Evolutionary conservation across 1,139 yeast genomes (phyloP), one percentile per base, ranked within the genome.

Genomic region (Geotrichum reessii): DNA sequence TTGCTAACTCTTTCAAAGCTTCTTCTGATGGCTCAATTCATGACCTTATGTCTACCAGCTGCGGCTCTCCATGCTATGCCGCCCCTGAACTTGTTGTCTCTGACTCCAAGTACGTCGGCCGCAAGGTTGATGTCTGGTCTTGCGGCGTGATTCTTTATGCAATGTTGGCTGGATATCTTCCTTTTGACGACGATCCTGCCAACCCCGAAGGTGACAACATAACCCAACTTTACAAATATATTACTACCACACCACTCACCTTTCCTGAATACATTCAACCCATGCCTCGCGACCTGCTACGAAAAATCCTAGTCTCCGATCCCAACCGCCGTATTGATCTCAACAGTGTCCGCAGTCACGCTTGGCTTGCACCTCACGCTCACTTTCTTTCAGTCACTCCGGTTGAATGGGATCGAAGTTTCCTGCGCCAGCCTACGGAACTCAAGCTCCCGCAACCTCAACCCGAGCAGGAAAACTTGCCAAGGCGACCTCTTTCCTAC

Each of bases 31-130:
- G 67, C 22, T 56, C 65, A 12, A 63, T 64, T 27, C 63, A 61
- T 19, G 97, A 90, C 70, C 76, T 90, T 58, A 93, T 93, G 99
- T 86, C 86, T 71, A 93, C 99, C 0, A 85, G 93, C 53, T 93
- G 99, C 74, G 99, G 99, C 1, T 89, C 97, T 6, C 99, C 99
- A 0, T 92, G 99, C 73, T 93, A 93, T 73, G 98, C 98, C 0
- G 99, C 99, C 2, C 99, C 99, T 0, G 99, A 93, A 72, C 77
- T 93, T 62, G 99, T 93, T 3, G 86, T 92, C 48, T 86, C 95
- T 14, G 92, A 86, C 66, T 80, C 84, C 58, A 93, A 95, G 22
- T 93, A 93, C 71, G 91, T 87, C 66, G 97, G 97, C n/a, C 81
- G 91, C 63, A 91, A 89, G 71, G 97, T 90, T 25, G 99, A 93